Evolutionary conservation across 352 stramenopile species (phyloP), one percentile per base, ranked within the genome.

Genomic region (Globisporangium alternatum): DNA sequence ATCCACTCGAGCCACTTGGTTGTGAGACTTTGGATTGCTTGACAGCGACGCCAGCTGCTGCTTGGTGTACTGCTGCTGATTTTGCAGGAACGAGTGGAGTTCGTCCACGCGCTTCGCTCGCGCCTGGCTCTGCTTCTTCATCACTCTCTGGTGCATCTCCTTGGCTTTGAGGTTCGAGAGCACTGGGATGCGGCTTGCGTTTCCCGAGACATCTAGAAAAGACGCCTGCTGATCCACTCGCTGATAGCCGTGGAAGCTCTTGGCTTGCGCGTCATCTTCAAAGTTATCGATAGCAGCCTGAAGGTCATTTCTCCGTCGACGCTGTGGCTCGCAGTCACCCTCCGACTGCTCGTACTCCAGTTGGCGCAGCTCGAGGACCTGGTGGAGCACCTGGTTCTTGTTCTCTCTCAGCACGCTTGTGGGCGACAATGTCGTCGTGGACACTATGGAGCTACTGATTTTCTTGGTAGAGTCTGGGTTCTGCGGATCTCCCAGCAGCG

Each of bases 1-100:
- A 41, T 62, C 61, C 39, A 66, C 52, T 21, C 35, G 43, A 5
- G 61, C 31, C 8, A 66, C 21, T 8, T 25, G 30, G 5, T 59
- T 56, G 3, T 12, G 28, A 8, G n/a, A 39, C 17, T n/a, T 47
- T 6, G 35, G 45, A n/a, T 59, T 35, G 13, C 35, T n/a, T 9
- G 33, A 39, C 2, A 39, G 0, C 19, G 63, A 39, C 17, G 13
- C 44, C 10, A 63, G 74, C 19, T 60, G 69, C 28, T 13, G 69
- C 22, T 44, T 77, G 57, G 73, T 81, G 25, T 66, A 21, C 21
- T 51, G 33, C 35, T 78, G 60, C 35, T 83, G 76, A 5, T 75
- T 37, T 17, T 69, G 63, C 33, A 83, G 52, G 30, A 74, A 41
- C 28, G 51, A 41, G 7, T 64, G 48, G 48, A 81, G 41, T 28